These are phyloP conservation scores for Hypoxylon sp. DNA, from an alignment of 2,329 filamentous ascomycete genomes.

Conservation along the genomic window DNA sequence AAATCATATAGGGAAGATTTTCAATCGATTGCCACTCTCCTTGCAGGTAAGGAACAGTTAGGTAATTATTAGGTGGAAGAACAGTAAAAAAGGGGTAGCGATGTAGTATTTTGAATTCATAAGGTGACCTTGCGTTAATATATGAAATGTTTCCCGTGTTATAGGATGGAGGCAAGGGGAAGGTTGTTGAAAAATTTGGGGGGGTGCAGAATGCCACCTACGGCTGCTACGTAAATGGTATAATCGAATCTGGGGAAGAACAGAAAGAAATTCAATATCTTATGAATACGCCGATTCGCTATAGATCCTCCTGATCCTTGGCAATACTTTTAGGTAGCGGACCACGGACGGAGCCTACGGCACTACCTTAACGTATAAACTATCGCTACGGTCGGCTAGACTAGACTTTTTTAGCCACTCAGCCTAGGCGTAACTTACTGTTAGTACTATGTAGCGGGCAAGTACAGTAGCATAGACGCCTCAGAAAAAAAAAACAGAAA, in stretches of 20 bases:
- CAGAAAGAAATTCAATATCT: constrained; percentile 6
- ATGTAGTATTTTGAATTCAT: constrained; percentile 12
- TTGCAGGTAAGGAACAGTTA: background rate
- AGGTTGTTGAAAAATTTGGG: too few species aligned
- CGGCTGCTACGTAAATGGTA: constrained; percentile 9
- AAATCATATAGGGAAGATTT: constrained; percentile 12
- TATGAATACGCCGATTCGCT: constrained; percentile 12
- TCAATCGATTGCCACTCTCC: constrained; percentile 4
- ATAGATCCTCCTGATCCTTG: too few species aligned
- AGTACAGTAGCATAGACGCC: too few species aligned
- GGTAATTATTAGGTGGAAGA: background rate
- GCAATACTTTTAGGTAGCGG: constrained; percentile 16
- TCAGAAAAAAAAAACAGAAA: constrained; percentile 14
- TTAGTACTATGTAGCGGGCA: too few species aligned
- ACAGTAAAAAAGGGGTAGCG: background rate
- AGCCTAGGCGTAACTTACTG: too few species aligned
- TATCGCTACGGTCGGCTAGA: constrained; percentile 26
- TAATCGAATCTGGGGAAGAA: constrained; percentile 30
- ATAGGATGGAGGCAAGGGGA: too few species aligned
- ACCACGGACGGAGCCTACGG: constrained; percentile 17
- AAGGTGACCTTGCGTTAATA: constrained; percentile 3
- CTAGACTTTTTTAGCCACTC: constrained; percentile 22
- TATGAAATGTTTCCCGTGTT: too few species aligned
- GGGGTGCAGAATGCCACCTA: too few species aligned
- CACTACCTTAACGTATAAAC: constrained; percentile 4